Evolutionary conservation across 2,329 filamentous ascomycete genomes (phyloP).

Genomic region (Chalaropsis ovoidea): DNA sequence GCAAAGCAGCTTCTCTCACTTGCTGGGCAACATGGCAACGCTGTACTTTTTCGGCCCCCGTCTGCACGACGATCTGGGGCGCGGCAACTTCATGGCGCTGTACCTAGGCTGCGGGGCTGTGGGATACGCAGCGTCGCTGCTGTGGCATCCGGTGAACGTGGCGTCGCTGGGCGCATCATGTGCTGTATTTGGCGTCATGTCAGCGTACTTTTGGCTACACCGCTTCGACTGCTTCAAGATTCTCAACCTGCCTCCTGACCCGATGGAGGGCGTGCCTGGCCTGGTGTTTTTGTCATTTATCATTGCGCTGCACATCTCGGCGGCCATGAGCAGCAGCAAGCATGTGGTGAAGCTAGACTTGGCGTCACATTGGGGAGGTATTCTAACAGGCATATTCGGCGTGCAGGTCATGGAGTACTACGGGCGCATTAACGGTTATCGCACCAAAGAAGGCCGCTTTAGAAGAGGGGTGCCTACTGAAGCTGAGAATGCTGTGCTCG

Average conservation of each 20-base stretch:
- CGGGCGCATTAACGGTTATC: constrained; percentile 20
- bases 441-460: constrained; percentile 22
- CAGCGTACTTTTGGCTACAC: constrained; percentile 53
- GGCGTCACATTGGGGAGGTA: constrained; percentile 44
- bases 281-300: constrained; percentile 45
- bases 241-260: constrained; percentile 47
- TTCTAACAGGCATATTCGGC: constrained; percentile 40
- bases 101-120: constrained; percentile 51
- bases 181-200: constrained; percentile 50
- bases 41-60: constrained; percentile 57
- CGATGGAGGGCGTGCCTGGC: constrained; percentile 43
- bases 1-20: constrained; percentile 53
- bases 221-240: constrained; percentile 47
- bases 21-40: constrained; percentile 53
- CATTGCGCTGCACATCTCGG: constrained; percentile 42
- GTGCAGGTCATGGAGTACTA: constrained; percentile 32
- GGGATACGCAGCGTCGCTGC: constrained; percentile 50
- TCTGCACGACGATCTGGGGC: constrained; percentile 60
- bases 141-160: constrained; percentile 39
- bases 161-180: constrained; percentile 59
- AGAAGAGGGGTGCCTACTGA: constrained; percentile 15
- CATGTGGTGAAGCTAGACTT: constrained; percentile 44
- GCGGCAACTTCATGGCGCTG: constrained; percentile 58
- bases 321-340: constrained; percentile 36
- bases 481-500: neutral